These are phyloP conservation scores for Zizania palustris DNA, from an alignment of 202 grass and related monocot genomes.

Conservation along the genomic window DNA sequence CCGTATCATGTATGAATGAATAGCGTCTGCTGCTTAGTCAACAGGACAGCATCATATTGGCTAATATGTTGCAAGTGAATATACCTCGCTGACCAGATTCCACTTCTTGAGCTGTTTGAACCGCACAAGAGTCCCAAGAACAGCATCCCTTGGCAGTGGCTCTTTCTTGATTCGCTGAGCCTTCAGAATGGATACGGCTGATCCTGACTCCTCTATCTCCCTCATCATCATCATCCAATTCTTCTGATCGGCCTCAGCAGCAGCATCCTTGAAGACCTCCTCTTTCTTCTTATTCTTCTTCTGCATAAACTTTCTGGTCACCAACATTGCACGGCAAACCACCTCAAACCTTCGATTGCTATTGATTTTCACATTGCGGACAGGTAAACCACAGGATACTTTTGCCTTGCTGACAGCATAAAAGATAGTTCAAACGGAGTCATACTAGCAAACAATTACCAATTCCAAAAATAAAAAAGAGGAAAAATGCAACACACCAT, in stretches of 20 bases:
- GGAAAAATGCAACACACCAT: slow-evolving; percentile 1
- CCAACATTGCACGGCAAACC: slow-evolving; percentile 73
- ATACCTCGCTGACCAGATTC: slow-evolving; percentile 93
- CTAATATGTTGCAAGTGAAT: slow-evolving; percentile 13
- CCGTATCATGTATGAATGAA: slow-evolving; percentile 3
- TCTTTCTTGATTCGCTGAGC: slow-evolving; percentile 53
- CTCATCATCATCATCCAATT: slow-evolving; percentile 88
- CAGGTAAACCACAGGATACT: slow-evolving; percentile 38
- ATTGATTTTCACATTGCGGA: slow-evolving; percentile 60
- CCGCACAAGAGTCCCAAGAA: slow-evolving; percentile 82
- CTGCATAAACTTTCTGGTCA: slow-evolving; percentile 83
- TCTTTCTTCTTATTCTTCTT: slow-evolving; percentile 73
- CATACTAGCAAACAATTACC: not conserved
- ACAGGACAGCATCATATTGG: slow-evolving; percentile 30
- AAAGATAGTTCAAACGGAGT: slow-evolving; percentile 18
- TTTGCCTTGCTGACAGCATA: slow-evolving; percentile 66
- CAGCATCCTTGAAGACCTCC: slow-evolving; percentile 68
- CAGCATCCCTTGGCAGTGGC: slow-evolving; percentile 60
- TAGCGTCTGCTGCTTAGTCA: slow-evolving; percentile 12
- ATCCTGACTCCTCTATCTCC: slow-evolving; percentile 78
- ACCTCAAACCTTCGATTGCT: slow-evolving; percentile 48
- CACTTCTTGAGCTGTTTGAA: slow-evolving; percentile 97
- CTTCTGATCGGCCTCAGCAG: slow-evolving; percentile 73
- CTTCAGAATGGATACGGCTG: slow-evolving; percentile 66
- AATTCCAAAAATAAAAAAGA: not conserved